These are phyloP conservation scores for Choanephora cucurbitarum DNA, from an alignment of 371 early-diverging fungal genomes.

Conservation along the genomic window DNA sequence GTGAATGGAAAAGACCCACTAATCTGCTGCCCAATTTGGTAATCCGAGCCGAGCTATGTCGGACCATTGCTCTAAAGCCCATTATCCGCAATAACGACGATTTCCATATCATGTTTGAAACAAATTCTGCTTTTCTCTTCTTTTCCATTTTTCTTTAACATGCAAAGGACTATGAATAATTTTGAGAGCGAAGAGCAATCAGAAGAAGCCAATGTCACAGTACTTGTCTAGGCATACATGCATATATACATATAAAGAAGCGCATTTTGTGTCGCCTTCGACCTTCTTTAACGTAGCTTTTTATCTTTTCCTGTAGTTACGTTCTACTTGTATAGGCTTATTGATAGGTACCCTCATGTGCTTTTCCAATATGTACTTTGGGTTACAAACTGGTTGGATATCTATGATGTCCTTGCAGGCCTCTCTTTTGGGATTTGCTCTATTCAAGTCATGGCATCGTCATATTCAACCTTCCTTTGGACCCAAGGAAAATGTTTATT, in stretches of 20 bases:
- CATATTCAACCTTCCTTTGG: constrained; percentile 48
- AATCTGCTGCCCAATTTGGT: too few relatives aligned
- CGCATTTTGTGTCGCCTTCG: not conserved
- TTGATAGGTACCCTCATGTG: constrained; percentile 69
- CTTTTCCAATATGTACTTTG: constrained; percentile 85
- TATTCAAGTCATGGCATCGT: constrained; percentile 59
- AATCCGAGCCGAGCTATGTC: too few relatives aligned
- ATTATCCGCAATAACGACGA: too few relatives aligned
- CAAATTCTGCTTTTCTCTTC: too few relatives aligned
- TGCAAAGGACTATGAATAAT: too few relatives aligned
- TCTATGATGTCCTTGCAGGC: constrained; percentile 83
- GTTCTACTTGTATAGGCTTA: constrained; percentile 62
- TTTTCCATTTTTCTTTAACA: too few relatives aligned
- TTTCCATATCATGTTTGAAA: too few relatives aligned
- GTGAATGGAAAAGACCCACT: not conserved
- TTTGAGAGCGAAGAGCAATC: not conserved
- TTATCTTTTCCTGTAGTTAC: constrained; percentile 24
- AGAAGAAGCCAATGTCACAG: not conserved
- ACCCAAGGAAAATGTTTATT: constrained; percentile 74
- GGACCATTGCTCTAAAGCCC: too few relatives aligned
- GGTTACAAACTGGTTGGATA: constrained; percentile 83
- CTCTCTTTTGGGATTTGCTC: constrained; percentile 71
- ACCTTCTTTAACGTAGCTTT: not conserved
- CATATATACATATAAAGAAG: not conserved
- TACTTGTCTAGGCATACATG: too few relatives aligned